Percentiles rank a stretch among this genome's conserved stretches.
Conservation (phyloP, 2,329 filamentous ascomycete genomes). For the Pseudogymnoascus sp. region DNA sequence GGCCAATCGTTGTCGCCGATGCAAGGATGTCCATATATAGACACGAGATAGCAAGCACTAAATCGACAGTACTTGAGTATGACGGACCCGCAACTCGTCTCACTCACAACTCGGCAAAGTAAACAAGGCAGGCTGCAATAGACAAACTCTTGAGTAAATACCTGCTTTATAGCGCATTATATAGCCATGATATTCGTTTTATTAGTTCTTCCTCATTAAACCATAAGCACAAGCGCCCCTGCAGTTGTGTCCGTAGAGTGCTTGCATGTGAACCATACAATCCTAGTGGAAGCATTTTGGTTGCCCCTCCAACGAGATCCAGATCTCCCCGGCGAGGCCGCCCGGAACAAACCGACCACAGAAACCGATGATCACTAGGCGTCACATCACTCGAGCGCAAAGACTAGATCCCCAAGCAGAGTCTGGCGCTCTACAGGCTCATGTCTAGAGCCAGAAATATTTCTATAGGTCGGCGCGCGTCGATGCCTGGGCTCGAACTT, state of each 20-base stretch:
- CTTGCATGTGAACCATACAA: background rate
- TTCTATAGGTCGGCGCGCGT: background rate
- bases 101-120: background rate
- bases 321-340: background rate
- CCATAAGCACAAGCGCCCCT: background rate
- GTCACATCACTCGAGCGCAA: background rate
- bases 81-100: background rate
- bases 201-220: background rate
- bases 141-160: background rate
- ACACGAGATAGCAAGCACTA: background rate
- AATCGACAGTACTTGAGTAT: constrained; percentile 1
- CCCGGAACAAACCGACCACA: constrained; percentile 3
- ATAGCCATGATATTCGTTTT: background rate
- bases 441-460: background rate
- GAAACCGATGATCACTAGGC: constrained; percentile 4
- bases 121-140: background rate
- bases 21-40: constrained; percentile 7
- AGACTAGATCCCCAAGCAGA: background rate
- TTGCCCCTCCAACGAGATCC: constrained; percentile 5
- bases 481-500: background rate
- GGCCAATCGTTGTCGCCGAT: background rate
- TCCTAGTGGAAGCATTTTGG: background rate
- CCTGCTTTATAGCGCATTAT: background rate
- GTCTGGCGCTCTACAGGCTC: constrained; percentile 2
- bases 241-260: background rate